Conservation (phyloP, 768 basidiomycete genomes). For the Cystobasidium tubakii region DNA sequence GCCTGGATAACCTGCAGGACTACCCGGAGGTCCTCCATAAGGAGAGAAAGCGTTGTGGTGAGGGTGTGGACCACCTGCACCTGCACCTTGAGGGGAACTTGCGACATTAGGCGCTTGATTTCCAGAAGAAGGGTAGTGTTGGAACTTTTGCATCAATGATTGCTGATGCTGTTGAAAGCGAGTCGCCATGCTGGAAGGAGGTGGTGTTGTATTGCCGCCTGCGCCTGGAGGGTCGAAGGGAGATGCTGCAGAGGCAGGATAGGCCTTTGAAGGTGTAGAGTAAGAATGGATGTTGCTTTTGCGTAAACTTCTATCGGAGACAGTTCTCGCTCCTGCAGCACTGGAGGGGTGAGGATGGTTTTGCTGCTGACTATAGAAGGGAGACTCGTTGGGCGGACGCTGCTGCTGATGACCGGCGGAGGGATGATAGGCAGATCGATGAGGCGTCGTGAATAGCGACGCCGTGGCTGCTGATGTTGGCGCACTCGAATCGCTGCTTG, state of each 20-base stretch:
- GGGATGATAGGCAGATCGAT: not conserved
- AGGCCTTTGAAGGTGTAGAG: not conserved
- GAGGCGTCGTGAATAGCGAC: not conserved
- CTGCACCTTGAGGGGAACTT: conserved; percentile 7
- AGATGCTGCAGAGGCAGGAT: not conserved
- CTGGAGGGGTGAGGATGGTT: not conserved
- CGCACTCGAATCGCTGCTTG: not conserved
- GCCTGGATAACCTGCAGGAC: conserved; percentile 8
- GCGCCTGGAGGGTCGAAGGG: not conserved
- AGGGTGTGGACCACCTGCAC: conserved; percentile 5
- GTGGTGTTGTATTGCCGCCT: not conserved
- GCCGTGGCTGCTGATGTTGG: not conserved
- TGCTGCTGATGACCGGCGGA: not conserved
- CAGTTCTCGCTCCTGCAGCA: not conserved
- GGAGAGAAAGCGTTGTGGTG: conserved; percentile 12
- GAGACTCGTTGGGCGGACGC: not conserved
- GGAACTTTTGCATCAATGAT: conserved; percentile 35
- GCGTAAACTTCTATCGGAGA: not conserved
- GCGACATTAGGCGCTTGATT: not conserved
- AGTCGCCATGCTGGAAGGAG: conserved; percentile 10
- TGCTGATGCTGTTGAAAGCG: conserved; percentile 34
- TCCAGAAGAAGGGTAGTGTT: conserved; percentile 10
- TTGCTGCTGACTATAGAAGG: not conserved
- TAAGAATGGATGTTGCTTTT: not conserved
- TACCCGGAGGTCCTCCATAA: conserved; percentile 9